Base-by-base conservation (phyloP, 2,329 filamentous ascomycete species). In the Aspergillus japonicus region DNA sequence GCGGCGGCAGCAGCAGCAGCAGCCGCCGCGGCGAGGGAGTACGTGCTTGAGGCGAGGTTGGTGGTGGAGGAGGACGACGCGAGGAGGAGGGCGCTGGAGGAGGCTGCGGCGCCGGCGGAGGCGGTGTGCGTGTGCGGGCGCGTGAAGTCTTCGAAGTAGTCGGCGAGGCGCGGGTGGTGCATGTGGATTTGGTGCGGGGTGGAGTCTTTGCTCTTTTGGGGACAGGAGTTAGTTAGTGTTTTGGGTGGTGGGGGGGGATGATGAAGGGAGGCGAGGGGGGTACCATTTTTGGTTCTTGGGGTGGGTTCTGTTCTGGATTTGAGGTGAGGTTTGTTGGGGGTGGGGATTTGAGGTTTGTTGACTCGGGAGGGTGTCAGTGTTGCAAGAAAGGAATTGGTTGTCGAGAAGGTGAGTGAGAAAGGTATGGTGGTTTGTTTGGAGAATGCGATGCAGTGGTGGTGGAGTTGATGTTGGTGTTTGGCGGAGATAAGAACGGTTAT, bases 91-190 rank as follows among this genome's bases (percentile, higher is more conserved):
- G 16, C 5, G 23, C 23, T 23, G 14, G 39, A 42, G 39, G 39
- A n/a, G 11, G 33, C 11, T 2, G 12, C 11, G 11, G 33, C 5
- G 57, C 58, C 58, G 49, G 54, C 61, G 21, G 59, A 57, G 47
- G 54, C 60, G 21, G 58, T 47, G 56, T 71, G 75, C 6, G 75
- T 76, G 57, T 80, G 75, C 2, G 78, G 79, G 24, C 77, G 77
- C 33, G 77, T 80, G 67, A 81, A 81, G 69, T 80, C 80, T 73
- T 82, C 80, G 67, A 81, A 81, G 64, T 79, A 72, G 67, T 82
- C 80, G 54, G 80, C 80, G 47, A 80, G 74, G 12, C 77, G 78
- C 3, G 80, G 77, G 31, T 80, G 74, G 69, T 78, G 76, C 71
- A 81, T 75, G 73, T 82, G 80, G 57, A 82, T 69, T 66, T 81